Evolutionary conservation across 495 filamentous ascomycete genomes (phyloP).

Genomic region (Daldinia caldariorum): DNA sequence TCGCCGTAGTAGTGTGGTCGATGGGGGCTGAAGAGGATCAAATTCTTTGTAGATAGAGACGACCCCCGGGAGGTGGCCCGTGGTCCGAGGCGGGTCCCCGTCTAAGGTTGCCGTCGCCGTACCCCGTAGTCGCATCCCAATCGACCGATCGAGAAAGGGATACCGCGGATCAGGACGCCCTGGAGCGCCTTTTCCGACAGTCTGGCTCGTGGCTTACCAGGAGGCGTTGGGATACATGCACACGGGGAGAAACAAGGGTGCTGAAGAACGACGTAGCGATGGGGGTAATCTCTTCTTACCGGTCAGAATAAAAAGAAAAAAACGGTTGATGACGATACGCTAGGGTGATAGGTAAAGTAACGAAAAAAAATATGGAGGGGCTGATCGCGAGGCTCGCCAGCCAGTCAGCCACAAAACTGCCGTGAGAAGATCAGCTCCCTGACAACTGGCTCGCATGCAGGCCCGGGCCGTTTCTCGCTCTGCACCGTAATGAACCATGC

Average conservation of each 20-base stretch:
- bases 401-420: constrained; percentile 48
- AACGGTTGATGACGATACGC: neutral
- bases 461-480: constrained; percentile 37
- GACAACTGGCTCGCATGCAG: constrained; percentile 45
- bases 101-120: constrained; percentile 39
- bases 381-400: constrained; percentile 48
- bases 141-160: constrained; percentile 36
- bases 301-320: neutral
- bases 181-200: constrained; percentile 38
- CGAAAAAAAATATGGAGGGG: constrained; percentile 35
- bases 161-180: constrained; percentile 16
- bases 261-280: constrained; percentile 10
- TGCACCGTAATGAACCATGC: constrained; percentile 41
- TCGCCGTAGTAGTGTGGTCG: constrained; percentile 30
- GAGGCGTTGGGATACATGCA: constrained; percentile 16
- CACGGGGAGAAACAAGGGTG: neutral
- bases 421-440: constrained; percentile 42
- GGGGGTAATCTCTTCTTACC: constrained; percentile 4
- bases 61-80: constrained; percentile 40
- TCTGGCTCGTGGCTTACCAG: constrained; percentile 39
- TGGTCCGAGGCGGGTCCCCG: constrained; percentile 38
- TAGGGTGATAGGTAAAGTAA: neutral
- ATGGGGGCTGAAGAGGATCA: constrained; percentile 40
- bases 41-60: constrained; percentile 36
- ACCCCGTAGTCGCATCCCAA: constrained; percentile 25